Conservation (phyloP, 169 alveolate species). For the Cryptosporidium parvum region DNA sequence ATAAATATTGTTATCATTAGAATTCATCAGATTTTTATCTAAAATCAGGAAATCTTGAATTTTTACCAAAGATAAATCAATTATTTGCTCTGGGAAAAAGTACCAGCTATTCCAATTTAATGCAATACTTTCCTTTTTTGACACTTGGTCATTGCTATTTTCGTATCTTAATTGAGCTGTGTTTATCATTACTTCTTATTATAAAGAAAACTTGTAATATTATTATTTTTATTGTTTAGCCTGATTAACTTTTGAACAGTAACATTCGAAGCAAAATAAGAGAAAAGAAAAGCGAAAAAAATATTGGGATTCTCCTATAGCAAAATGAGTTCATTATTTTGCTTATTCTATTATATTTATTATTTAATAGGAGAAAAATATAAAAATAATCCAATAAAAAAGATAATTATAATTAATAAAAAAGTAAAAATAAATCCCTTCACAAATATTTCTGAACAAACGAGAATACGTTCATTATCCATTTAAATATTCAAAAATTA, state of each 20-base stretch:
- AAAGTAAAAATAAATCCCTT: neutral
- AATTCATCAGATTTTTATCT: neutral
- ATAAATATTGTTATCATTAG: neutral
- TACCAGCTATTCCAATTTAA: constrained; percentile 64
- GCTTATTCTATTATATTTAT: neutral
- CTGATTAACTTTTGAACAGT: neutral
- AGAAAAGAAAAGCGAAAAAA: constrained; percentile 32
- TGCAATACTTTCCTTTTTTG: constrained; percentile 25
- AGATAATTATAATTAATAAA: neutral
- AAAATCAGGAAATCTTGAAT: constrained; percentile 4
- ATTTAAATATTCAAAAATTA: neutral
- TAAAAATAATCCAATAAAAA: constrained; percentile 1
- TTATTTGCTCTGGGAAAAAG: constrained; percentile 21
- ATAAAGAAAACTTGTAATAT: neutral
- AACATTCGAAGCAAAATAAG: constrained; percentile 34
- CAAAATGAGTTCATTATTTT: constrained; percentile 4
- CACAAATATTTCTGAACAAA: neutral
- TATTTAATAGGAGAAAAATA: neutral
- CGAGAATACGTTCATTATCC: neutral
- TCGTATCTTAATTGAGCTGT: constrained; percentile 30
- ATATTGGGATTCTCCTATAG: constrained; percentile 25
- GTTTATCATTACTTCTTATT: constrained; percentile 8
- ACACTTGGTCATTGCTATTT: constrained; percentile 32
- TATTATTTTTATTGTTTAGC: neutral
- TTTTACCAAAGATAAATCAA: constrained; percentile 1